Conservation (phyloP, 257 asterid species). For the Avicennia marina region DNA sequence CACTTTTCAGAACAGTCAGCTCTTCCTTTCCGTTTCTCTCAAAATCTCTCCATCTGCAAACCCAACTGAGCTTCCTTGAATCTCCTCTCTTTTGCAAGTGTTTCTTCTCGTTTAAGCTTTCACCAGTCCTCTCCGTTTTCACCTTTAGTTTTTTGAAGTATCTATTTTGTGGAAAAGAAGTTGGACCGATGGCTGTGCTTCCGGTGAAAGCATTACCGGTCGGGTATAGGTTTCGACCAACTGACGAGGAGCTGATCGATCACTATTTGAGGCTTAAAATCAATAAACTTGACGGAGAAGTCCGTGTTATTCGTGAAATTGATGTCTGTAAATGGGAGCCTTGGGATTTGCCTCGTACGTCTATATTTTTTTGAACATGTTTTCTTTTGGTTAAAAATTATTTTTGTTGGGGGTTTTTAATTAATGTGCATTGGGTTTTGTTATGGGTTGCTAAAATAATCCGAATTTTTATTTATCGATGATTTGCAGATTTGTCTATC, state of each 20-base stretch:
- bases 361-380: background rate
- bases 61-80: slow-evolving; percentile 44
- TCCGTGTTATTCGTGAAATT: slow-evolving; percentile 69
- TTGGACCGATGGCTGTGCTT: slow-evolving; percentile 48
- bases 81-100: slow-evolving; percentile 15
- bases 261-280: slow-evolving; percentile 74
- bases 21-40: slow-evolving; percentile 9
- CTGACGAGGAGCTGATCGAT: slow-evolving; percentile 83
- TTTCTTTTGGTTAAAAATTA: too few species aligned
- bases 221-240: slow-evolving; percentile 87
- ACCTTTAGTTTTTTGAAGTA: background rate
- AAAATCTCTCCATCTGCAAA: slow-evolving; percentile 12
- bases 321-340: slow-evolving; percentile 82
- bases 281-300: slow-evolving; percentile 55
- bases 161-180: slow-evolving; percentile 1
- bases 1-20: slow-evolving; percentile 29
- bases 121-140: background rate
- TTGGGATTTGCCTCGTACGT: slow-evolving; percentile 76
- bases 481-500: slow-evolving; percentile 72
- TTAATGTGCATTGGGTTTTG: too few species aligned
- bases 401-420: too few species aligned
- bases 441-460: too few species aligned
- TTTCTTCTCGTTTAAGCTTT: slow-evolving; percentile 15
- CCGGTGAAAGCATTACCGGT: slow-evolving; percentile 64
- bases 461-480: background rate